Conservation (phyloP, 441 rosid genomes). For the Geranium incanum region DNA sequence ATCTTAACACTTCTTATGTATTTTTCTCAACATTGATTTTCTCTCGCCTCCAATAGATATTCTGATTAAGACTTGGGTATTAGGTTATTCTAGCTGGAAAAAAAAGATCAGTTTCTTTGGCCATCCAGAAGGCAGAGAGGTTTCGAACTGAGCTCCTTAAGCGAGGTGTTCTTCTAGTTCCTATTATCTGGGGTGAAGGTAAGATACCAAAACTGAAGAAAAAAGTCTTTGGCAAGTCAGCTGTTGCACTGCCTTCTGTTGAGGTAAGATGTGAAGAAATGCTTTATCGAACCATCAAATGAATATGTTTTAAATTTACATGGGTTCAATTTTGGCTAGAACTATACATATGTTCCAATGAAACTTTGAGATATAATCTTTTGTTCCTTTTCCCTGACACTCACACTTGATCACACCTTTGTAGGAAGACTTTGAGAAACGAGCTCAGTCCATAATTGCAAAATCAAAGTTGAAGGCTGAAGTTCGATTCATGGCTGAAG, state of each 20-base stretch:
- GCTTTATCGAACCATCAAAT: neutral
- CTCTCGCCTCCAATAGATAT: constrained; percentile 6
- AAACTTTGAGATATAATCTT: constrained; percentile 12
- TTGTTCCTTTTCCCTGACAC: constrained; percentile 15
- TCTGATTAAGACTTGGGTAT: constrained; percentile 22
- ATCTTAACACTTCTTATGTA: neutral
- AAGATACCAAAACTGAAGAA: constrained; percentile 47
- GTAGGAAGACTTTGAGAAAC: constrained; percentile 81
- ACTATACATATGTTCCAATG: constrained; percentile 14
- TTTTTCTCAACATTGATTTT: neutral
- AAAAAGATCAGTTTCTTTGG: constrained; percentile 54
- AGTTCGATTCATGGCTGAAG: constrained; percentile 69
- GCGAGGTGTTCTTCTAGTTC: constrained; percentile 82
- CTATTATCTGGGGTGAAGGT: constrained; percentile 72
- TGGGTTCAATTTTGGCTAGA: neutral
- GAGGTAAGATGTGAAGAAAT: constrained; percentile 45
- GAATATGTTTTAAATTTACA: neutral
- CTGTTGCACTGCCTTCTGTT: constrained; percentile 68
- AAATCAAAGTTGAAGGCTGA: constrained; percentile 85
- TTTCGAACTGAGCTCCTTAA: constrained; percentile 78
- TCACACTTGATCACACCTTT: constrained; percentile 19
- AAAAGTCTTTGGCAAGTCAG: constrained; percentile 79
- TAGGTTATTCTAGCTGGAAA: constrained; percentile 89
- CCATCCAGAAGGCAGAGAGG: constrained; percentile 73
- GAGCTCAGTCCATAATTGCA: constrained; percentile 64